Base-by-base conservation (phyloP, 176 grass and related monocot species). In the Thalia dealbata region DNA sequence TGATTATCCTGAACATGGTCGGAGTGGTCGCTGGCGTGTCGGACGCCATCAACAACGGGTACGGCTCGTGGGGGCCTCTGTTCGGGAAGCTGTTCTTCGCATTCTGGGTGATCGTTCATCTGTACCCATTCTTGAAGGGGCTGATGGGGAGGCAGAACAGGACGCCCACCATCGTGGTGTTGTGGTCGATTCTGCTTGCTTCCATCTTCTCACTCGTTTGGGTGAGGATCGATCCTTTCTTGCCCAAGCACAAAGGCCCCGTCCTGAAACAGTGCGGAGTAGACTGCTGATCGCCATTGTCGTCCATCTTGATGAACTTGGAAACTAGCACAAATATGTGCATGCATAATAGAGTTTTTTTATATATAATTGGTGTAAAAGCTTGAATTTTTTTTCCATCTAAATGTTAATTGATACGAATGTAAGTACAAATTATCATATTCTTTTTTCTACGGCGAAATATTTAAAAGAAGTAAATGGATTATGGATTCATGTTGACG, bases 1-100 rank as follows among this genome's bases (percentile, higher is more conserved):
- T 95, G 71, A 99, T 99, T 76, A 95, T 99, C 76, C 83, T 99
- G 77, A 99, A 99, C 85, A 99, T 99, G 90, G 95, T 99, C 29
- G 88, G 90, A 23, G 91, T 99, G 58, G 90, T 99, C 3, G 90
- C 90, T 3, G 90, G 95, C 0, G 95, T 99, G 3, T 99, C 95
- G 0, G 90, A 99, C 74, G 95, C 95, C 16, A 87, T 91, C 60
- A 99, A 99, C 80, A 99, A 95, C 6, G 90, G 90, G 0, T 99
- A 91, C 73, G 95, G 87, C 0, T 99, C 95, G 0, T 95, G 88
- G 95, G 95, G 90, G 9, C 95, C 89, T 19, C 81, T 97, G 61
- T 97, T 97, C 60, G 93, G 87, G 69, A 92, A 97, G 87, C 84
- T 97, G 78, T 97, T 97, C 83, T 97, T 97, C 82, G 82, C 89